These are phyloP conservation scores for Lachancea fermentati DNA, from an alignment of 805 yeast genomes.

Conservation along the genomic window DNA sequence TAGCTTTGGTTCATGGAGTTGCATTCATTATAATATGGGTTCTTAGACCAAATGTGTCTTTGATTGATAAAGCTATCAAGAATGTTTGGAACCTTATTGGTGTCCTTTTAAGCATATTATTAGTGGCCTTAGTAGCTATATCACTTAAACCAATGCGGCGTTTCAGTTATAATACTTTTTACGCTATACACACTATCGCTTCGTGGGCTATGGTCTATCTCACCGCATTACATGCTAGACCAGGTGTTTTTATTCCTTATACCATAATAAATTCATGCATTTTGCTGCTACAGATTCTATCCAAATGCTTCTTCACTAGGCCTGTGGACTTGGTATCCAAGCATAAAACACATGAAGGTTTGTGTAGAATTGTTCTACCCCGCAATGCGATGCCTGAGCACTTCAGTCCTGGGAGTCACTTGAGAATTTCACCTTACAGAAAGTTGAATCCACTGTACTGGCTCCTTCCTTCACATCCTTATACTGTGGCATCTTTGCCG, in stretches of 20 bases:
- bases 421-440: conserved; percentile 41
- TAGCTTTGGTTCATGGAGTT: conserved; percentile 45
- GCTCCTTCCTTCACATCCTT: conserved; percentile 63
- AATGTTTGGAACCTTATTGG: conserved; percentile 46
- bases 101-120: conserved; percentile 36
- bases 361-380: conserved; percentile 24
- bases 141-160: conserved; percentile 48
- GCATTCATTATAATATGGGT: conserved; percentile 50
- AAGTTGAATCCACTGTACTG: conserved; percentile 37
- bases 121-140: conserved; percentile 36
- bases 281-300: conserved; percentile 15
- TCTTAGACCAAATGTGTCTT: conserved; percentile 31
- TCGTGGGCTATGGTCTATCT: conserved; percentile 41
- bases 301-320: conserved; percentile 14
- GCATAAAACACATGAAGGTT: conserved; percentile 14
- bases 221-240: conserved; percentile 62
- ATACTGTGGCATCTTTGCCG: conserved; percentile 47
- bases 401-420: conserved; percentile 52
- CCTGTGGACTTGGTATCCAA: conserved; percentile 12
- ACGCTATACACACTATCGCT: conserved; percentile 49
- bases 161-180: conserved; percentile 47
- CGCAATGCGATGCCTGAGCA: conserved; percentile 24
- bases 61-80: conserved; percentile 30
- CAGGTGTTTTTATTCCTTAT: conserved; percentile 45
- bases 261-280: conserved; percentile 20